phyloP scores from a whole-genome alignment of 768 basidiomycete species.

The Vararia minispora region DNA sequence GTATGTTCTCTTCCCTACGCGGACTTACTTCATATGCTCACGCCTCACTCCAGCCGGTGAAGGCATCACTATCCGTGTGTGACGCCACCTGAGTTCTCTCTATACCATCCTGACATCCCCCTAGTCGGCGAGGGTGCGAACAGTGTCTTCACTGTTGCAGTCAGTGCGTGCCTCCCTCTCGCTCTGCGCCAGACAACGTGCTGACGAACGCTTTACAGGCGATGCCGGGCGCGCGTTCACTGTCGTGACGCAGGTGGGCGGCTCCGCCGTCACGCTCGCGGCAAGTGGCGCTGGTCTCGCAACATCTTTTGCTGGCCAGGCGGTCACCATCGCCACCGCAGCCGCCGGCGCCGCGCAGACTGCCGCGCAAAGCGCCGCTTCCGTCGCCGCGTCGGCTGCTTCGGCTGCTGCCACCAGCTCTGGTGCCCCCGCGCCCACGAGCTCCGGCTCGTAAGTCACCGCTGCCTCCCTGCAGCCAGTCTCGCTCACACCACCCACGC shows the following conservation, averaged over 20 bases:
- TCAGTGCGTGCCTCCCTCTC: conserved; percentile 5
- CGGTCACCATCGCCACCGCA: conserved; percentile 11
- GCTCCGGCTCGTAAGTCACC: no score
- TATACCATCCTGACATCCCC: no score
- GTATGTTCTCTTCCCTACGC: no score
- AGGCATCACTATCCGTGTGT: no score
- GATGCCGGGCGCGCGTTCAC: conserved; percentile 9
- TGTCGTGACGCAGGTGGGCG: conserved; percentile 10
- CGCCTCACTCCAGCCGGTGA: no score
- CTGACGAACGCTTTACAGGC: background rate
- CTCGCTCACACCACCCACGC: background rate
- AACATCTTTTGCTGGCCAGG: conserved; percentile 12
- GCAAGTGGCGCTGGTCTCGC: conserved; percentile 7
- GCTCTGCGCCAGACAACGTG: no score
- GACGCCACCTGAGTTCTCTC: no score
- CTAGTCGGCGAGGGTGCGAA: no score
- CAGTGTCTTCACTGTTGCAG: conserved; percentile 4
- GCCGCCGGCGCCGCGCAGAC: no score
- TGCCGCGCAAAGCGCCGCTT: no score
- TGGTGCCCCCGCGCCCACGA: background rate
- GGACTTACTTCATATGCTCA: no score
- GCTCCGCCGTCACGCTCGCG: conserved; percentile 11
- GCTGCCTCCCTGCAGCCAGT: background rate
- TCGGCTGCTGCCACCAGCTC: conserved; percentile 1
- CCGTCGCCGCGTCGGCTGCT: no score